phyloP scores from a whole-genome alignment of 257 asterid genomes.

The Striga asiatica region DNA sequence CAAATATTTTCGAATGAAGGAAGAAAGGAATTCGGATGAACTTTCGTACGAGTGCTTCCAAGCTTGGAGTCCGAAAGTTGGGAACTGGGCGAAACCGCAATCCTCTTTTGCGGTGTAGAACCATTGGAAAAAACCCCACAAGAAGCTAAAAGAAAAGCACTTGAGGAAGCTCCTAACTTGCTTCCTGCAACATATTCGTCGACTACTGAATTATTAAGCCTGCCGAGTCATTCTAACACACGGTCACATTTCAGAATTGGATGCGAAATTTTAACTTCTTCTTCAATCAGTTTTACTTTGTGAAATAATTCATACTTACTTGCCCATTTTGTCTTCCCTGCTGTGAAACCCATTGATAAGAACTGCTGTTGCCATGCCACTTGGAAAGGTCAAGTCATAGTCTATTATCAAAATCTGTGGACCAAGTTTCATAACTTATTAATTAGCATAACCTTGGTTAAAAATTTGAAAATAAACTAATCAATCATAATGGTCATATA shows the following conservation, averaged over 20 bases:
- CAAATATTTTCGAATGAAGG: neutral
- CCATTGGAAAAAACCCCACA: slow-evolving; percentile 84
- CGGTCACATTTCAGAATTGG: no score
- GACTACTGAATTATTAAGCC: no score
- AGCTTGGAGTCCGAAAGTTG: slow-evolving; percentile 61
- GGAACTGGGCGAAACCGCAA: slow-evolving; percentile 70
- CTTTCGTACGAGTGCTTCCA: neutral
- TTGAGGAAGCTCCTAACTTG: slow-evolving; percentile 62
- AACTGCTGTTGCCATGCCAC: neutral
- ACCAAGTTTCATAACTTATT: neutral
- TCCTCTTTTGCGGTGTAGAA: slow-evolving; percentile 58
- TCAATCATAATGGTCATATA: neutral
- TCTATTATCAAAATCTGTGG: neutral
- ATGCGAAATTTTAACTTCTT: no score
- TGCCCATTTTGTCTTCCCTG: neutral
- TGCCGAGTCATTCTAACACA: no score
- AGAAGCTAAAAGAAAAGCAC: slow-evolving; percentile 52
- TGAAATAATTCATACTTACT: neutral
- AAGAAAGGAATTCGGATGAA: neutral
- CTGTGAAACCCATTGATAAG: neutral
- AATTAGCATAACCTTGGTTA: neutral
- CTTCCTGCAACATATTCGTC: slow-evolving; percentile 37
- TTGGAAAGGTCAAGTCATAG: neutral
- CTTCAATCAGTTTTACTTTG: no score
- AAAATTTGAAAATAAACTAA: neutral